Conservation (phyloP, 345 rosid species). For the Eucalyptus microcorys region DNA sequence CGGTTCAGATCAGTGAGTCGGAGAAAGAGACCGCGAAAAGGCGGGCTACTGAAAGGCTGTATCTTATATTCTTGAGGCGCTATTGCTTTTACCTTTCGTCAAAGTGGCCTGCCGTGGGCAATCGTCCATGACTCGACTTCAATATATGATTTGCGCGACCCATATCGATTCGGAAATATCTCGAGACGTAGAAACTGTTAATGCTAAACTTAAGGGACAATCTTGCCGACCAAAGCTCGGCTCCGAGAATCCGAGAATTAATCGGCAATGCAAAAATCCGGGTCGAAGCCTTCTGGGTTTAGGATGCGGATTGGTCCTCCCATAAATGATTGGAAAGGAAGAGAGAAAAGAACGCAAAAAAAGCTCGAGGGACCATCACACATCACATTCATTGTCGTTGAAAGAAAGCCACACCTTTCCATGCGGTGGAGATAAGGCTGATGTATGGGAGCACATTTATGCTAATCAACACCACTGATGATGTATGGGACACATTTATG, state of each 20-base stretch:
- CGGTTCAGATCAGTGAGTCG: slow-evolving; percentile 28
- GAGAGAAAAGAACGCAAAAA: background rate
- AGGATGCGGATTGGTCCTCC: background rate
- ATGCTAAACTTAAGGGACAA: background rate
- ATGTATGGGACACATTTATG: background rate
- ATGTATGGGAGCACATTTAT: background rate
- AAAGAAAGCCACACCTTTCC: background rate
- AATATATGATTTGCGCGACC: background rate
- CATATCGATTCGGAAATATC: background rate
- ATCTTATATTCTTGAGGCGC: background rate
- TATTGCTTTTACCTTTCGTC: background rate
- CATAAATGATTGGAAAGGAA: background rate
- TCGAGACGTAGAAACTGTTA: background rate
- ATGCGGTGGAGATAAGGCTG: background rate
- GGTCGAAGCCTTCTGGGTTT: background rate
- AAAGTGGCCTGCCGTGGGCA: background rate
- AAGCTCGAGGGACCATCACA: background rate
- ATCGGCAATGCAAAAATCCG: background rate
- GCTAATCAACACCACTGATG: background rate
- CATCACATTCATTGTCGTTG: background rate
- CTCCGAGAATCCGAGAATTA: background rate
- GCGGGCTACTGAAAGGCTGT: background rate
- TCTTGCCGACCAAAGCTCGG: background rate
- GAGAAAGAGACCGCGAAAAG: slow-evolving; percentile 2
- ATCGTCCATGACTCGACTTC: background rate